A percentile compares a stretch with the other conserved stretches of the same genome.
Conservation (phyloP, 2,329 filamentous ascomycete species). For the Arthrinium phaeospermum region DNA sequence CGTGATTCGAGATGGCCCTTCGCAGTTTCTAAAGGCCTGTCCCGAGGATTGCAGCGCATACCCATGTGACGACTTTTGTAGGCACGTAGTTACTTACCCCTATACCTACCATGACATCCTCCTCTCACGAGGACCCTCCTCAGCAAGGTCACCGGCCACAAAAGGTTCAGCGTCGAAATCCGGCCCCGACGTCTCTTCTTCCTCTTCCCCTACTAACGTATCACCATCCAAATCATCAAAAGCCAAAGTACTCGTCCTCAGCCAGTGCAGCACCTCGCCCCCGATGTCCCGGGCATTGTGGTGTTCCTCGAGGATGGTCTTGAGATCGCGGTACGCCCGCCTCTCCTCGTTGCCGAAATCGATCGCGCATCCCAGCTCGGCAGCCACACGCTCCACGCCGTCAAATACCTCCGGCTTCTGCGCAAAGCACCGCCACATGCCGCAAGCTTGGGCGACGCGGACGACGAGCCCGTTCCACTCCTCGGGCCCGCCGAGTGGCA, state of each 20-base stretch:
- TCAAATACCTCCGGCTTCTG: background rate
- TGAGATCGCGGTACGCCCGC: background rate
- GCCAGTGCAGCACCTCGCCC: background rate
- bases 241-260: background rate
- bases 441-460: background rate
- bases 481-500: background rate
- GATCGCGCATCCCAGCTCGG: background rate
- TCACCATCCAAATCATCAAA: background rate
- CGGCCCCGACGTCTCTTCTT: too few species aligned
- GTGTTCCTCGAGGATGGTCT: background rate
- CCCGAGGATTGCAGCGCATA: too few species aligned
- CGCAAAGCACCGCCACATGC: background rate
- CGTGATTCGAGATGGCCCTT: too few species aligned
- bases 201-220: too few species aligned
- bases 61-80: too few species aligned
- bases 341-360: background rate
- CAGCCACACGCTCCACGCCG: background rate
- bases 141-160: too few species aligned
- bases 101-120: too few species aligned
- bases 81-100: too few species aligned
- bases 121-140: too few species aligned
- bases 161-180: too few species aligned
- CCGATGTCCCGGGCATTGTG: background rate
- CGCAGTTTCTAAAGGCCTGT: too few species aligned
- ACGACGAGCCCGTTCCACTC: background rate